Conservation (phyloP, 2,329 filamentous ascomycete species). For the Hypoxylon sp. region DNA sequence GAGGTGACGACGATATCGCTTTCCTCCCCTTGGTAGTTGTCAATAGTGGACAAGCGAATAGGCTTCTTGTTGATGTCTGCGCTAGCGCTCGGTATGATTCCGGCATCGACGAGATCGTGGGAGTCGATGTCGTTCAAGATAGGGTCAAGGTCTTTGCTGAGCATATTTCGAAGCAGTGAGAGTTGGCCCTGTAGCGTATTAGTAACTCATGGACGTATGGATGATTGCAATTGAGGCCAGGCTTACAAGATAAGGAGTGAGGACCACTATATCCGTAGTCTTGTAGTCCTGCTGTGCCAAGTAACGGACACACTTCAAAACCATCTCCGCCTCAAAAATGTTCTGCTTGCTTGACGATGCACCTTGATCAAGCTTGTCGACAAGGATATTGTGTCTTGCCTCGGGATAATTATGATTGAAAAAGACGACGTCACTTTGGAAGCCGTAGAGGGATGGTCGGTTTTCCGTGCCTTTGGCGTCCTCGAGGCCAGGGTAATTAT, state of each 20-base stretch:
- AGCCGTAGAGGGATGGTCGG: conserved; percentile 67
- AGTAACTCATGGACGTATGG: not conserved
- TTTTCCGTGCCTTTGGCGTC: conserved; percentile 67
- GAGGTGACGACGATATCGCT: conserved; percentile 79
- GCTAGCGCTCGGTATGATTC: conserved; percentile 69
- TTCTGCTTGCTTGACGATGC: conserved; percentile 73
- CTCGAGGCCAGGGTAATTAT: conserved; percentile 72
- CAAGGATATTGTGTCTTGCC: conserved; percentile 58
- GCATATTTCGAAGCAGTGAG: conserved; percentile 66
- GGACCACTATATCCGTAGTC: conserved; percentile 74
- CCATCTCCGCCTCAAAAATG: conserved; percentile 75
- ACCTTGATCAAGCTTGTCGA: conserved; percentile 66
- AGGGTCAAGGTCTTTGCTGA: conserved; percentile 73
- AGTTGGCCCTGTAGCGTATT: conserved; percentile 68
- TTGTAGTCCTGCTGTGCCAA: conserved; percentile 80
- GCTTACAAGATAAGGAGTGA: conserved; percentile 76
- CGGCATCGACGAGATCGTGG: conserved; percentile 73
- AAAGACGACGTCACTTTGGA: conserved; percentile 74
- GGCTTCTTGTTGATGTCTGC: conserved; percentile 66
- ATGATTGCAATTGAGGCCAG: not conserved
- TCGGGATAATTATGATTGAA: conserved; percentile 74
- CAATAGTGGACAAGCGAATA: conserved; percentile 78
- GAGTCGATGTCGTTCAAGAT: conserved; percentile 79
- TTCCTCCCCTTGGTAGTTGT: conserved; percentile 86
- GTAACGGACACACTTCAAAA: conserved; percentile 75